phyloP scores from a whole-genome alignment of 106 monocot species.

The Platanthera zijinensis region DNA sequence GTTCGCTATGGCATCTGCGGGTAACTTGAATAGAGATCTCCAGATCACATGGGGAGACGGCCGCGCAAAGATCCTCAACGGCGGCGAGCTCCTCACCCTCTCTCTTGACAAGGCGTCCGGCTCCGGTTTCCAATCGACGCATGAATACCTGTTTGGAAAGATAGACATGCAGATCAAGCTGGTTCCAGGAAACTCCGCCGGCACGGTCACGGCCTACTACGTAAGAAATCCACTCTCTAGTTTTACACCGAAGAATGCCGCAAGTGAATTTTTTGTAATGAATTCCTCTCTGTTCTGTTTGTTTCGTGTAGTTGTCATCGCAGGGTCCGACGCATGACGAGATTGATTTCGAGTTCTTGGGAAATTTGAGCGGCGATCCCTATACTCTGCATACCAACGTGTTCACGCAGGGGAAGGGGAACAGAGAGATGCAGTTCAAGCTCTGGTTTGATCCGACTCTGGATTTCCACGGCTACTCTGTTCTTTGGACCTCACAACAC shows the following conservation, averaged over 20 bases:
- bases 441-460: conserved; percentile 59
- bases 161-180: conserved; percentile 26
- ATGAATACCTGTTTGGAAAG: conserved; percentile 19
- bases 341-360: conserved; percentile 59
- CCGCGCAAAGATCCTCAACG: conserved; percentile 7
- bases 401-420: conserved; percentile 41
- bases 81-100: conserved; percentile 11
- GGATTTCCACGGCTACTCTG: conserved; percentile 54
- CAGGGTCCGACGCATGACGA: conserved; percentile 29
- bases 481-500: conserved; percentile 38
- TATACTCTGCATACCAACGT: conserved; percentile 64
- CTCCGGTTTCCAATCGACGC: conserved; percentile 19
- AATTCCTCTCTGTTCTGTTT: not conserved
- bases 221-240: conserved; percentile 7
- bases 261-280: not conserved
- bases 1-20: not conserved
- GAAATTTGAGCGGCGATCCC: conserved; percentile 41
- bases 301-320: conserved; percentile 6
- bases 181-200: conserved; percentile 18
- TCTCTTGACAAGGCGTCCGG: conserved; percentile 14
- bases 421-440: conserved; percentile 42
- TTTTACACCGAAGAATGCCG: not conserved
- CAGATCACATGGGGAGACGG: conserved; percentile 16
- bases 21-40: conserved; percentile 10
- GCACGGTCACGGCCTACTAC: conserved; percentile 19